Evolutionary conservation across 2,329 filamentous ascomycete species (phyloP), one percentile per base, ranked within the genome.

Genomic region (Bipolaris cookei): DNA sequence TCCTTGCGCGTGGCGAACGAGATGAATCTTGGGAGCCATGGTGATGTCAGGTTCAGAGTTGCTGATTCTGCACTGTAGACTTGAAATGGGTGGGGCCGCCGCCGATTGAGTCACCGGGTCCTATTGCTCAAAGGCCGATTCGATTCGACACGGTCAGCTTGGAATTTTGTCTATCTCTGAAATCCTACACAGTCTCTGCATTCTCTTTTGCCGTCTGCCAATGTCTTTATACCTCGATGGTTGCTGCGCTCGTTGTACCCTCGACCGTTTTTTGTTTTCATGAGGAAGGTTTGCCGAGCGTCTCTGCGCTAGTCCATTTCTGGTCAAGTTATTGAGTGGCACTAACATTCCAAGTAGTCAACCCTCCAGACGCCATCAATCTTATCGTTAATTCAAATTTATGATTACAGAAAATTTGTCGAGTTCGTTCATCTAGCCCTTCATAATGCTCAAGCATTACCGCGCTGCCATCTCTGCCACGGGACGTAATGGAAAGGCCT

Each of bases 1-100:
- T 77, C 91, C 92, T 73, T 82, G 77, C 11, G 88, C 89, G 75
- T 92, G 89, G 76, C 90, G 88, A 68, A 92, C 84, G 64, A 89
- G 81, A 75, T 72, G 65, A 21, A 71, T 62, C 42, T 63, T 71
- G 3, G 68, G 68, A 44, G 67, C 53, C 68, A 71, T 73, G 50
- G 50, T 49, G 51, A 45, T 48, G 46, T 53, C 56, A 52, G 34
- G 54, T 30, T 54, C 42, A 35, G 43, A 45, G 51, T 54, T 45
- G 45, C 39, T 38, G 51, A 49, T 32, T 58, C 39, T 54, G 45
- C 55, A 39, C 13, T 45, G 18, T 44, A 41, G 39, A n/a, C 45
- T 54, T 14, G n/a, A 8, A 18, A n/a, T 34, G 39, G 37, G 54
- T 57, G 51, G 55, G 55, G 55, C 51, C 23, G 28, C 28, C 16